A percentile compares a stretch with the other conserved stretches of the same genome.
phyloP scores from a whole-genome alignment of 2,329 filamentous ascomycete genomes.

The Hansfordia pulvinata region DNA sequence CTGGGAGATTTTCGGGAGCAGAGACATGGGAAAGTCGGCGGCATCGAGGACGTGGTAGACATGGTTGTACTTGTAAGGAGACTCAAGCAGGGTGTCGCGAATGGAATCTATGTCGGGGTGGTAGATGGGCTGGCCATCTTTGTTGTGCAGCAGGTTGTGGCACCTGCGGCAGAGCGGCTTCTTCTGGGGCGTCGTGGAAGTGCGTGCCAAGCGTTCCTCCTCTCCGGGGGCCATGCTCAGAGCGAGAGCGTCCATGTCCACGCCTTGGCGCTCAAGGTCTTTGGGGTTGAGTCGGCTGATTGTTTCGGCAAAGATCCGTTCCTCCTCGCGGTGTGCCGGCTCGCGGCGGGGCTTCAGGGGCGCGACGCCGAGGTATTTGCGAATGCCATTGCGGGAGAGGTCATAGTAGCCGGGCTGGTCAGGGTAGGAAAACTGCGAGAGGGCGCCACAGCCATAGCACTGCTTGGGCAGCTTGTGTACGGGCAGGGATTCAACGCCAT shows the following conservation, averaged over 20 bases:
- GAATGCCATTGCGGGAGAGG: constrained; percentile 34
- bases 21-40: constrained; percentile 90
- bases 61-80: constrained; percentile 81
- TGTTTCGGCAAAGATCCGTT: constrained; percentile 31
- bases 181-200: constrained; percentile 12
- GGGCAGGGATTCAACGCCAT: constrained; percentile 2
- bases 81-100: constrained; percentile 72
- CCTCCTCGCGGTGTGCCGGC: constrained; percentile 17
- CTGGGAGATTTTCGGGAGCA: constrained; percentile 63
- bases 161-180: constrained; percentile 74
- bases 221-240: constrained; percentile 12
- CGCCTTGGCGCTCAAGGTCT: constrained; percentile 28
- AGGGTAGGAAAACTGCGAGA: constrained; percentile 40
- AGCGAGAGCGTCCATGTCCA: constrained; percentile 25
- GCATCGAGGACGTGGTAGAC: constrained; percentile 93
- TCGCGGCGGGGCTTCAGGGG: constrained; percentile 7
- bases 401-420: constrained; percentile 44
- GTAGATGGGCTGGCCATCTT: constrained; percentile 54
- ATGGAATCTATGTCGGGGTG: constrained; percentile 75
- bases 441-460: constrained; percentile 52
- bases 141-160: constrained; percentile 68
- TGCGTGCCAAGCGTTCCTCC: constrained; percentile 2
- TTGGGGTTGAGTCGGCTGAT: constrained; percentile 26
- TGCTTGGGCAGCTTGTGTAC: constrained; percentile 32
- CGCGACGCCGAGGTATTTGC: constrained; percentile 28